phyloP scores from a whole-genome alignment of 2,329 filamentous ascomycete genomes.

The Penicillium sp. region DNA sequence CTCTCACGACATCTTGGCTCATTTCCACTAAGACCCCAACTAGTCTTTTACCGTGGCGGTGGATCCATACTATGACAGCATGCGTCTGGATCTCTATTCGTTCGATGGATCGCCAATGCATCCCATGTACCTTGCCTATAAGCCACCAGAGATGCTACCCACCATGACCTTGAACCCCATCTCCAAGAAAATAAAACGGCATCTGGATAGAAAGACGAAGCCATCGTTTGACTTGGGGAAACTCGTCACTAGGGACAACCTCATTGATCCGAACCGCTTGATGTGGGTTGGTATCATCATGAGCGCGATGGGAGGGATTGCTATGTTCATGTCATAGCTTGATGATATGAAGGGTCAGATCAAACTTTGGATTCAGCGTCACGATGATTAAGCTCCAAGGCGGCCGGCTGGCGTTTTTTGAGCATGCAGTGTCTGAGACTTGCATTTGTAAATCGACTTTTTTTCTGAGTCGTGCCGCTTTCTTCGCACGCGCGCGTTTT shows the following conservation, averaged over 20 bases:
- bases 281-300: slow-evolving; percentile 56
- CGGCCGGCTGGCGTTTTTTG: not conserved
- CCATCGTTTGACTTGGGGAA: slow-evolving; percentile 32
- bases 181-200: slow-evolving; percentile 42
- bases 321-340: slow-evolving; percentile 39
- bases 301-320: slow-evolving; percentile 50
- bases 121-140: slow-evolving; percentile 69
- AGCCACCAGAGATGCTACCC: slow-evolving; percentile 71
- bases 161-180: slow-evolving; percentile 68
- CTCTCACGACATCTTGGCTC: not conserved
- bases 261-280: slow-evolving; percentile 48
- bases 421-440: not conserved
- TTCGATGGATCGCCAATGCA: slow-evolving; percentile 69
- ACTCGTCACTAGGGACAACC: slow-evolving; percentile 37
- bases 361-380: not conserved
- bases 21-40: slow-evolving; percentile 13
- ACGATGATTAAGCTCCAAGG: not conserved
- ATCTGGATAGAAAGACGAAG: slow-evolving; percentile 21
- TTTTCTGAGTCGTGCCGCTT: not conserved
- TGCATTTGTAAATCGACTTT: not conserved
- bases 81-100: slow-evolving; percentile 67
- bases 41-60: slow-evolving; percentile 51
- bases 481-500: not conserved
- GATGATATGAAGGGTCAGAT: not conserved
- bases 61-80: slow-evolving; percentile 66